These are phyloP conservation scores for Aspergillus hancockii DNA, from an alignment of 495 filamentous ascomycete genomes.

Conservation along the genomic window DNA sequence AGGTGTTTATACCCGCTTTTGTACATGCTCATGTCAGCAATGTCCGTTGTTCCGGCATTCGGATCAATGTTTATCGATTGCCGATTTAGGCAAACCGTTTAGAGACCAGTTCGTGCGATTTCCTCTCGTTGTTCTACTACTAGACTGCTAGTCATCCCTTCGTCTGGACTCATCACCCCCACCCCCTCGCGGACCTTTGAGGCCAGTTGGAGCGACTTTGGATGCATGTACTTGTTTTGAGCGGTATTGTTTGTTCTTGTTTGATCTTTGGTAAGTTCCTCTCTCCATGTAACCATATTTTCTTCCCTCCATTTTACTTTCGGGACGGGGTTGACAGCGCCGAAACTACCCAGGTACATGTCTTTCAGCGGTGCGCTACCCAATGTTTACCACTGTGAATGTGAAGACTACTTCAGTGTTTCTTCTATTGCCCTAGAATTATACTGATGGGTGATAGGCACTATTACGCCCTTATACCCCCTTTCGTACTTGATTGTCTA, in stretches of 20 bases:
- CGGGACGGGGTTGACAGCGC: neutral
- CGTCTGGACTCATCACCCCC: conserved; percentile 3
- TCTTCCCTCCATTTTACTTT: neutral
- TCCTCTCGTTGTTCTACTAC: conserved; percentile 19
- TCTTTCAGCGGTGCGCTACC: neutral
- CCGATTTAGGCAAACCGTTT: conserved; percentile 43
- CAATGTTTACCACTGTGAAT: neutral
- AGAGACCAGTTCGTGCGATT: conserved; percentile 25
- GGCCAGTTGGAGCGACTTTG: conserved; percentile 30
- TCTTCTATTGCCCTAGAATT: neutral
- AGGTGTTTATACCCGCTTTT: conserved; percentile 6
- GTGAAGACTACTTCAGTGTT: neutral
- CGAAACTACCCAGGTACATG: neutral
- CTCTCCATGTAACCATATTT: neutral
- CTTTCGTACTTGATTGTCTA: conserved; percentile 14
- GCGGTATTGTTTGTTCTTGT: conserved; percentile 27
- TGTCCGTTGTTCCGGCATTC: conserved; percentile 27
- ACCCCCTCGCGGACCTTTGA: conserved; percentile 13
- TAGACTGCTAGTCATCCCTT: conserved; percentile 12
- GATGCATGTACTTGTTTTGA: conserved; percentile 34
- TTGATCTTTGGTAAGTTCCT: conserved; percentile 23
- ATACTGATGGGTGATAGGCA: neutral
- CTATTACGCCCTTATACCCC: conserved; percentile 23
- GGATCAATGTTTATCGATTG: conserved; percentile 47
- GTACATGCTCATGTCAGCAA: conserved; percentile 32